Base-by-base conservation (phyloP, 1,139 yeast genomes). In the Hansenula sp. region DNA sequence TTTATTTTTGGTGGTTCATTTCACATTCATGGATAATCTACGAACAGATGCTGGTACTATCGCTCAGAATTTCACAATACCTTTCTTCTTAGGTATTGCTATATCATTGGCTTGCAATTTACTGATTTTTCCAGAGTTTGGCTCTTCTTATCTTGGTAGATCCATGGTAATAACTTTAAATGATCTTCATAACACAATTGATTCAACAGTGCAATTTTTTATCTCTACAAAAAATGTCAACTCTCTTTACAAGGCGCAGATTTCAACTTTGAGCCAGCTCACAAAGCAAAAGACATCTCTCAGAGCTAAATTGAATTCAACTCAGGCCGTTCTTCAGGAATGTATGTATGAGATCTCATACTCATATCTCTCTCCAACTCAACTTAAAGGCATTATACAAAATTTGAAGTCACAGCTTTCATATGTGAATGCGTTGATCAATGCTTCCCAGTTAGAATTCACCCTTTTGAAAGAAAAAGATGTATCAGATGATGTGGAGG, bases 321-420 rank as follows among this genome's bases (percentile, higher is more conserved):
- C 73, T 35, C 59, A 62, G 29, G 55, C 64, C 6, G 73, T 69
- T 3, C 50, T 72, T 32, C 64, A 68, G 20, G 78, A 73, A 44
- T 69, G 75, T 44, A 54, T 66, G 2, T 73, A 68, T 46, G 79
- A 73, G 48, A 56, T 73, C 2, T 69, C 77, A 0, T 71, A 69
- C 44, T 68, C 77, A 0, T 68, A 61, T 44, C 52, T 70, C 38
- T 65, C 77, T 1, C 77, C 79, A 10, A 55, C 57, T 10, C 68
- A 66, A 36, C 48, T 72, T 31, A 63, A 64, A 34, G 59, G 65
- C 2, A 46, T 65, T 4, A 55, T 71, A 12, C 57, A 61, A n/a
- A 52, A 55, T 17, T 50, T 71, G 22, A 59, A 58, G 30, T 48
- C 59, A 2, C 54, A 69, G 9, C 47, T 62, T 3, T 60, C 62